These are phyloP conservation scores for Colletotrichum endophyticum DNA, from an alignment of 2,329 filamentous ascomycete species.

Conservation along the genomic window DNA sequence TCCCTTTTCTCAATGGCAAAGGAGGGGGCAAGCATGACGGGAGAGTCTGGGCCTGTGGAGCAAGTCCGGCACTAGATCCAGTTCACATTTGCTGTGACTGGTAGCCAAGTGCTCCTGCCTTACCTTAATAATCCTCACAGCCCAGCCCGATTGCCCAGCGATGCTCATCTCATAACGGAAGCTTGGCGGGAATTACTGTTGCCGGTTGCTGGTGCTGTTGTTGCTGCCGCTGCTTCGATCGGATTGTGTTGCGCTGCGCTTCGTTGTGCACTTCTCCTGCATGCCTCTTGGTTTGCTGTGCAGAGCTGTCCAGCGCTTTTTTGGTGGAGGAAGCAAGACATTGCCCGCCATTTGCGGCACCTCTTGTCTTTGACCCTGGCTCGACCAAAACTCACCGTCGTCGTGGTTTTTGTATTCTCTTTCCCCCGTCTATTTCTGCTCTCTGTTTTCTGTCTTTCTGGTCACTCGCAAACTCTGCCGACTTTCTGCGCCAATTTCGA, in stretches of 20 bases:
- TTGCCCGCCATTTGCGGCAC: not conserved
- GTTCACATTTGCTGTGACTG: not conserved
- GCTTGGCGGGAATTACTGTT: not conserved
- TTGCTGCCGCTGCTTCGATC: not conserved
- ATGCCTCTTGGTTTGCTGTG: not conserved
- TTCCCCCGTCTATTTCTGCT: not conserved
- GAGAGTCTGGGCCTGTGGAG: conserved; percentile 12
- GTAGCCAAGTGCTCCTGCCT: not conserved
- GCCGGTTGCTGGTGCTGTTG: not conserved
- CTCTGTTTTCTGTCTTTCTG: not conserved
- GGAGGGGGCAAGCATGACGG: not conserved
- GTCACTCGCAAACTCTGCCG: not conserved
- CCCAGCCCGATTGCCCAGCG: not conserved
- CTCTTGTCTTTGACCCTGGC: not conserved
- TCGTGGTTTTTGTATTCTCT: not conserved
- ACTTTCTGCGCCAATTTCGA: not conserved
- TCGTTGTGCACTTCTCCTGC: not conserved
- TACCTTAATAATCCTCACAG: conserved; percentile 13
- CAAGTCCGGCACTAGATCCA: conserved; percentile 5
- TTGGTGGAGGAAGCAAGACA: not conserved
- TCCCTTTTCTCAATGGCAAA: not conserved
- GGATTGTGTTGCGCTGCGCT: not conserved
- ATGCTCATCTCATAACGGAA: not conserved
- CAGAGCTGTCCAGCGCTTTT: not conserved
- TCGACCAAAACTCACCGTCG: not conserved